Conservation (phyloP, 176 grass and related monocot species). For the Triticum dicoccoides region DNA sequence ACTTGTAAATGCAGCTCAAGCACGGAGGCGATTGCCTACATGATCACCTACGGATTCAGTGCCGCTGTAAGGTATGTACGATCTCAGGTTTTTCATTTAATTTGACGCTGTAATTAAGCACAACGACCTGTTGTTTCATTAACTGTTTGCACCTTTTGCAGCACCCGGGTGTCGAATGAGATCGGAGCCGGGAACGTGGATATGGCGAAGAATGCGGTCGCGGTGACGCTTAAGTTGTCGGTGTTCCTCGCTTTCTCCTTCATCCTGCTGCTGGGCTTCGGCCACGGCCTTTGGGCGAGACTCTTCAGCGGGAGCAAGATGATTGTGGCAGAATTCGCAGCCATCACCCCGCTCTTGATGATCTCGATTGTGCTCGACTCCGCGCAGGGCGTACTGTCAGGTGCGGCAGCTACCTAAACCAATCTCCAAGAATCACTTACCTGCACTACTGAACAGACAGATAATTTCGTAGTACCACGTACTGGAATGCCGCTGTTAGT, state of each 20-base stretch:
- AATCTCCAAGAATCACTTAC: not conserved
- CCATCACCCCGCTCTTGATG: constrained; percentile 56
- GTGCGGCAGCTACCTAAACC: not conserved
- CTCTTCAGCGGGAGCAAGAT: constrained; percentile 60
- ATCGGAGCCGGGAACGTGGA: constrained; percentile 66
- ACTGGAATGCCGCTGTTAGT: not conserved
- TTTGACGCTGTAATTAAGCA: no score
- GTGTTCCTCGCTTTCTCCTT: constrained; percentile 56
- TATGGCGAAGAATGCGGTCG: constrained; percentile 64
- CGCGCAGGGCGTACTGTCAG: constrained; percentile 73
- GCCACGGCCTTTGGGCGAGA: constrained; percentile 63
- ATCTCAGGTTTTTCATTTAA: no score
- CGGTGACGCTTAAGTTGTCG: constrained; percentile 69
- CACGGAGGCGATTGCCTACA: constrained; percentile 76
- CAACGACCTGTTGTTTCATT: no score
- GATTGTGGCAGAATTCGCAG: constrained; percentile 59
- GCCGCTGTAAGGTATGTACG: constrained; percentile 65
- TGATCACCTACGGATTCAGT: constrained; percentile 86
- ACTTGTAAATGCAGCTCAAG: constrained; percentile 41
- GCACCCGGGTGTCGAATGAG: constrained; percentile 91
- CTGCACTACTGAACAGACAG: not conserved
- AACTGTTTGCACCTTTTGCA: constrained; percentile 6
- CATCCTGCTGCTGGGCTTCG: constrained; percentile 52
- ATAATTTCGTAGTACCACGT: no score
- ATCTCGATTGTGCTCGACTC: constrained; percentile 81